Base-by-base conservation (phyloP, 179 eudicot genomes). In the Silene noctiflora region DNA sequence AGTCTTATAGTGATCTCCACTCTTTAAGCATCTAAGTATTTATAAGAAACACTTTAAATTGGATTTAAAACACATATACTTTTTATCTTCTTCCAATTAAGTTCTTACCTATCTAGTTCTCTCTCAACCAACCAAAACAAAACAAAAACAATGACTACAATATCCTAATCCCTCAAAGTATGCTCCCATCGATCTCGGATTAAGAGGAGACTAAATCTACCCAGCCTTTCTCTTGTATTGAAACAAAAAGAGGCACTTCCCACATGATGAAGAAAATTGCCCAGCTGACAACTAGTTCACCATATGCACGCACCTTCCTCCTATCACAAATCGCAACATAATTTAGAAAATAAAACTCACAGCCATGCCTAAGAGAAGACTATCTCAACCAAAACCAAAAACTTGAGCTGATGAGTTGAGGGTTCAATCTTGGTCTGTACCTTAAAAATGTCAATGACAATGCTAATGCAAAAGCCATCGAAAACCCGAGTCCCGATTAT, bases 121-220 rank as follows among this genome's bases (percentile, higher is more conserved):
- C 31, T 27, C 51, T 60, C 11, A 17, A 55, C 31, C 21, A n/a
- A 73, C 17, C 77, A 25, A 25, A 73, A 19, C 77, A 25, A 25
- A 73, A 19, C 42, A 65, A 65, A 35, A 16, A 29, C 29, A 20
- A 2, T 35, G 35, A 63, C 67, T 9, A 24, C 13, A n/a, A n/a
- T n/a, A 65, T 8, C 69, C 42, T 14, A 27, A 8, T 65, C 69
- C 69, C 21, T 14, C 69, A 65, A 65, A 29, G 69, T 44, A 44
- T 1, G 21, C 69, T 29, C 31, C 6, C 17, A 12, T 24, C 5
- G 1, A 3, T 61, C 29, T 2, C 31, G 6, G 31, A 24, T 16
- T 61, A 61, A 61, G 66, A 61, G 31, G 29, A 31, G 33, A 9
- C 66, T 14, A 61, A 33, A 29, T 16, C 20, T 65, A 6, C 0